phyloP scores from a whole-genome alignment of 1,139 yeast species.

The Yamadazyma taylorii region DNA sequence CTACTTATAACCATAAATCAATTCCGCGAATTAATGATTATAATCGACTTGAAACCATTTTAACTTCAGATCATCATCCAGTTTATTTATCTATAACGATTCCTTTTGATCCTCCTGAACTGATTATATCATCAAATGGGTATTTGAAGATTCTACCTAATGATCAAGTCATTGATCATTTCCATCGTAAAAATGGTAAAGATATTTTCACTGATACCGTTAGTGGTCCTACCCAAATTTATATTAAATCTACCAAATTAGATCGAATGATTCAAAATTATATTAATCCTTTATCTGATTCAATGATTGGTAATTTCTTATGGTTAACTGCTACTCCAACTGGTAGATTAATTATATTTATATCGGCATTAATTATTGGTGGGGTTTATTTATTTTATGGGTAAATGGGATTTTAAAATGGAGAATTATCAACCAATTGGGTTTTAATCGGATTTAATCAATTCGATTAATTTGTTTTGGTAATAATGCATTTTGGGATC shows the following conservation, averaged over 20 bases:
- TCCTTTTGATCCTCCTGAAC: constrained; percentile 44
- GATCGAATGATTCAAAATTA: constrained; percentile 32
- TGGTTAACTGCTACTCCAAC: constrained; percentile 38
- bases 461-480: no score
- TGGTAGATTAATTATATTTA: constrained; percentile 34
- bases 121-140: constrained; percentile 42
- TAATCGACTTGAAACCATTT: constrained; percentile 33
- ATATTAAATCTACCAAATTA: constrained; percentile 41
- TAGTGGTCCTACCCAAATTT: constrained; percentile 46
- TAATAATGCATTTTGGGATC: no score
- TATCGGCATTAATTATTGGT: constrained; percentile 7
- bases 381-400: constrained; percentile 7
- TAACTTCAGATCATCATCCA: constrained; percentile 44
- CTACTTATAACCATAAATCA: constrained; percentile 36
- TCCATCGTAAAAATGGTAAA: constrained; percentile 15
- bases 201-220: constrained; percentile 19
- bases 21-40: constrained; percentile 30
- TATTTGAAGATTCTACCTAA: constrained; percentile 39
- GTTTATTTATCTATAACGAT: constrained; percentile 45
- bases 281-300: constrained; percentile 35
- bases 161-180: constrained; percentile 22
- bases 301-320: constrained; percentile 37
- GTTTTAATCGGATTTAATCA: no score
- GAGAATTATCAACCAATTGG: no score
- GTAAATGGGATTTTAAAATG: neutral